Evolutionary conservation across 2,329 filamentous ascomycete species (phyloP), one percentile per base, ranked within the genome.

Genomic region (Claviceps arundinis): DNA sequence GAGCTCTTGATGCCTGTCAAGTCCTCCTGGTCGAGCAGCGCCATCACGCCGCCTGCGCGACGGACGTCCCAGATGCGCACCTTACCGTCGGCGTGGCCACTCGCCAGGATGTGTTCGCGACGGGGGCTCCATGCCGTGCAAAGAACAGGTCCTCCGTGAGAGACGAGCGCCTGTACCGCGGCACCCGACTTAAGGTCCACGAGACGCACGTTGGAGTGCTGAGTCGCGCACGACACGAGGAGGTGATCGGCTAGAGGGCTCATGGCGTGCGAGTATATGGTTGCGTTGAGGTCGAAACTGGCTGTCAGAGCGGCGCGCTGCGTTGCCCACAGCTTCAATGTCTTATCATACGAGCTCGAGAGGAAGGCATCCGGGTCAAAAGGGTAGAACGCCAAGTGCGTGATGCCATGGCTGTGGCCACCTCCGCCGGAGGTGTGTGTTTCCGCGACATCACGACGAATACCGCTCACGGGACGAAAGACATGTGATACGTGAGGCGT

Each of bases 21-120:
- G 62, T 96, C 89, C 62, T 95, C 88, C 68, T 89, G 82, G 62
- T 96, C 87, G 1, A 97, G 74, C 42, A 85, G 76, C 0, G 84
- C 88, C 37, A 97, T 73, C 19, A 85, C 80, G 6, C 83, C 84
- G 19, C 85, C 84, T 34, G 87, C 86, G 37, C 87, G 82, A 3
- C 91, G 78, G 26, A 96, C 79, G 64, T 97, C 91, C 84, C 91
- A 97, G 38, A 96, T 73, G 22, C 89, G 80, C 2, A 90, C 81
- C 9, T 81, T 84, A 19, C 90, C 90, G 63, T 97, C 90, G 0
- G 83, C 80, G n/a, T 88, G 86, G 0, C 87, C 89, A 49, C 87
- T 91, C 9, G 85, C 87, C 2, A 97, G 76, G 4, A 94, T 73
- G 61, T 95, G 80, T 47, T 90, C 87, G 47, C 84, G 75, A 5